Conservation (phyloP, 305 asterid genomes). For the Fraxinus angustifolia region DNA sequence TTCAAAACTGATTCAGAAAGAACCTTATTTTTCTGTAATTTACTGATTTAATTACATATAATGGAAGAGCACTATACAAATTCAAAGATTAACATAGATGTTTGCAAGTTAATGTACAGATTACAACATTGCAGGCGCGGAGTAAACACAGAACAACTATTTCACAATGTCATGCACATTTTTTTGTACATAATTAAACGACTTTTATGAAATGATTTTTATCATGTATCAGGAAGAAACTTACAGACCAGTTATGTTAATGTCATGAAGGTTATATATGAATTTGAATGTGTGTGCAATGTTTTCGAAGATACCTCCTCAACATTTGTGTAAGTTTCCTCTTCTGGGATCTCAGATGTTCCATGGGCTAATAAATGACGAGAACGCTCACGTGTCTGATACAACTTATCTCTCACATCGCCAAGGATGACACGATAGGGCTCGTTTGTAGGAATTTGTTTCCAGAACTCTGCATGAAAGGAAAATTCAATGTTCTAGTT, state of each 20-base stretch:
- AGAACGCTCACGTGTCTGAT: constrained; percentile 89
- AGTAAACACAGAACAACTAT: background rate
- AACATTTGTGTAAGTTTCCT: constrained; percentile 63
- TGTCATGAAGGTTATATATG: background rate
- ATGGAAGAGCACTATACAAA: background rate
- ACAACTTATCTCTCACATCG: constrained; percentile 83
- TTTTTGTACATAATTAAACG: background rate
- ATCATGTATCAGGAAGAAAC: background rate
- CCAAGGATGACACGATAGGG: constrained; percentile 94
- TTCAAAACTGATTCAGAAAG: constrained; percentile 12
- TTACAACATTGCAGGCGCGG: background rate
- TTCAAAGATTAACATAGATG: background rate
- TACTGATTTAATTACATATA: background rate
- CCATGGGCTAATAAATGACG: constrained; percentile 80
- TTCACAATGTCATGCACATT: background rate
- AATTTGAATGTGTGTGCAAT: background rate
- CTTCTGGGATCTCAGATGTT: constrained; percentile 81
- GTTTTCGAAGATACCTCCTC: constrained; percentile 51
- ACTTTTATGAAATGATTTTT: background rate
- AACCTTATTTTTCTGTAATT: background rate
- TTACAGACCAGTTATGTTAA: background rate
- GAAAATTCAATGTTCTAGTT: background rate
- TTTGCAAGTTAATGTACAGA: background rate
- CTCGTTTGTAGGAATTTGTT: constrained; percentile 70
- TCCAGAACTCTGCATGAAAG: constrained; percentile 73